Evolutionary conservation across 208 protist genomes (phyloP), one percentile per base, ranked within the genome.

Genomic region (Trypanosoma theileri): DNA sequence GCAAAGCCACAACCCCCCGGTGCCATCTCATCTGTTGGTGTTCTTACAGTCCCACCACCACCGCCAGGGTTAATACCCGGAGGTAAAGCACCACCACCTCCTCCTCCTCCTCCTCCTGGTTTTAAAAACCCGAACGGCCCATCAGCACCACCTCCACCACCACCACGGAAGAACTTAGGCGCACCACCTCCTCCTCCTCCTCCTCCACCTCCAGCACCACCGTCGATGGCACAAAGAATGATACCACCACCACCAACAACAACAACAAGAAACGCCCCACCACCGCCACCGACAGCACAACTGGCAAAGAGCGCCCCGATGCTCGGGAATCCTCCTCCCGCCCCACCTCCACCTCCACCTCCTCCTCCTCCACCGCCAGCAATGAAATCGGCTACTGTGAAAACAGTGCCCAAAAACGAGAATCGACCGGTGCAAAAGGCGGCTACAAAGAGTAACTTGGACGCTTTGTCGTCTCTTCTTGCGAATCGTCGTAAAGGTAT

Each of bases 131-230:
- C 57, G 14, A 74, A 62, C 2, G 71, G 68, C 1, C 69, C 73
- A 6, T 67, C 65, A 19, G 73, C 71, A 40, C 81, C 76, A 13
- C 77, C 75, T n/a, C 63, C 75, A 35, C 75, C 80, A 45, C 74
- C 80, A 14, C 73, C 77, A 21, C 14, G 63, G 26, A 13, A 41
- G 46, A 54, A 6, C 10, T 17, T 22, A 24, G n/a, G 42, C 41
- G 1, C 69, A n/a, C 35, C 69, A 21, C 69, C 53, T 42, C 69
- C 69, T 21, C 44, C 22, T 26, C 45, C 44, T 45, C 35, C 16
- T n/a, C 19, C 57, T 51, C 16, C 42, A 11, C 16, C 40, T 40
- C 7, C 17, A 11, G 62, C 50, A 17, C 10, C 16, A 44, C n/a
- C n/a, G n/a, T n/a, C n/a, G n/a, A n/a, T n/a, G n/a, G n/a, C n/a